Conservation (phyloP, 306 rosid genomes). For the Gastrolobium bilobum region DNA sequence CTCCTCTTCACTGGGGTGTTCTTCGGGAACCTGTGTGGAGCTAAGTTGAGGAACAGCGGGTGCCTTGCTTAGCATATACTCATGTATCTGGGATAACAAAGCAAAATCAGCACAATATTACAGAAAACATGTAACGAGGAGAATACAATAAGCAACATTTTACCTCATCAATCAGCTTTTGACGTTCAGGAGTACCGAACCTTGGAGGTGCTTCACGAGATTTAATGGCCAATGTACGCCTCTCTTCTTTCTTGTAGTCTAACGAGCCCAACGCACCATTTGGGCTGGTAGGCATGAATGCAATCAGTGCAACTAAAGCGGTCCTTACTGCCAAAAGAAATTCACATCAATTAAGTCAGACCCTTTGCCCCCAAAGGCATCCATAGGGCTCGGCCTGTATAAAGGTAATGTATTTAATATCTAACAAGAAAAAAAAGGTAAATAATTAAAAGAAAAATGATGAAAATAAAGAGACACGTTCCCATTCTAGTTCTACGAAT, state of each 20-base stretch:
- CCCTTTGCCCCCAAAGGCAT: conserved; percentile 26
- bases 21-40: conserved; percentile 54
- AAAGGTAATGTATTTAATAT: background rate
- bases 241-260: conserved; percentile 90
- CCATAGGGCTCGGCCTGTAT: background rate
- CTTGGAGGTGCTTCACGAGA: conserved; percentile 85
- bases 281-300: conserved; percentile 96
- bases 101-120: conserved; percentile 25
- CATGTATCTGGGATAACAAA: conserved; percentile 70
- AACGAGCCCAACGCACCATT: conserved; percentile 95
- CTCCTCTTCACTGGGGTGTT: conserved; percentile 51
- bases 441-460: background rate
- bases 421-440: background rate
- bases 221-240: conserved; percentile 78
- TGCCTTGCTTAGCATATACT: conserved; percentile 83
- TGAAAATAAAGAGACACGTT: background rate
- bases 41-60: conserved; percentile 76
- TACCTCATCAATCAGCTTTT: conserved; percentile 76
- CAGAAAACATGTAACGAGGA: conserved; percentile 2
- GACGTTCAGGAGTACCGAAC: conserved; percentile 83
- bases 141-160: conserved; percentile 36
- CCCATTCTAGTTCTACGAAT: background rate
- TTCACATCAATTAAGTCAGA: conserved; percentile 23
- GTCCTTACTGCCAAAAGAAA: conserved; percentile 76
- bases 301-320: conserved; percentile 92